A percentile compares a stretch with the other conserved stretches of the same genome.
Evolutionary conservation across 345 rosid species (phyloP).

Genomic region (Carallia pectinifolia): DNA sequence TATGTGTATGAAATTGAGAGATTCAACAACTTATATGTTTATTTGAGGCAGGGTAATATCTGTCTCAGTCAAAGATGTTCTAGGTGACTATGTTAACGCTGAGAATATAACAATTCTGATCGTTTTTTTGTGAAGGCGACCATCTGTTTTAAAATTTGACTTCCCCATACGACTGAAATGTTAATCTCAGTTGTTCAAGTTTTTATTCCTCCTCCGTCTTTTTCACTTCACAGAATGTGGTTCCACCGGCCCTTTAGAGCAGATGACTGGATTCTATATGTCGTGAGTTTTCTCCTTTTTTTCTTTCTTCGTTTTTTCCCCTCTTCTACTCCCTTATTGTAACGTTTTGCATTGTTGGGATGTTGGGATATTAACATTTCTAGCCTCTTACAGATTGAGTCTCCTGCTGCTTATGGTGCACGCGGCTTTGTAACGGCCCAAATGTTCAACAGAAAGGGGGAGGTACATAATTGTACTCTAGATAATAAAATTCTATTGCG

Average conservation of each 20-base stretch:
- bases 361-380: not conserved
- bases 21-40: not conserved
- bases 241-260: constrained; percentile 82
- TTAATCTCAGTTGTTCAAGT: too few species aligned
- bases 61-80: not conserved
- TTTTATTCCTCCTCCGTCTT: not conserved
- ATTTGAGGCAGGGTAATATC: not conserved
- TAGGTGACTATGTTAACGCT: too few species aligned
- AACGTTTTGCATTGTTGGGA: too few species aligned
- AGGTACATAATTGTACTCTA: constrained; percentile 42
- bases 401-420: constrained; percentile 58
- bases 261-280: constrained; percentile 90
- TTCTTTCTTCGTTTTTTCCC: too few species aligned
- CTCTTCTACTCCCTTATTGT: too few species aligned
- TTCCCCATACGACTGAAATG: too few species aligned
- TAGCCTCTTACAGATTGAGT: constrained; percentile 40
- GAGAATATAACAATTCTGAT: too few species aligned
- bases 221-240: constrained; percentile 62
- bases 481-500: too few species aligned
- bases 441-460: constrained; percentile 77
- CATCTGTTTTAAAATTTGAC: too few species aligned
- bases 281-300: constrained; percentile 39
- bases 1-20: not conserved
- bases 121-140: too few species aligned
- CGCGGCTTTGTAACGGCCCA: constrained; percentile 78